Evolutionary conservation across 208 protist genomes (phyloP), one percentile per base, ranked within the genome.

Genomic region (Wallacemonas sp.): DNA sequence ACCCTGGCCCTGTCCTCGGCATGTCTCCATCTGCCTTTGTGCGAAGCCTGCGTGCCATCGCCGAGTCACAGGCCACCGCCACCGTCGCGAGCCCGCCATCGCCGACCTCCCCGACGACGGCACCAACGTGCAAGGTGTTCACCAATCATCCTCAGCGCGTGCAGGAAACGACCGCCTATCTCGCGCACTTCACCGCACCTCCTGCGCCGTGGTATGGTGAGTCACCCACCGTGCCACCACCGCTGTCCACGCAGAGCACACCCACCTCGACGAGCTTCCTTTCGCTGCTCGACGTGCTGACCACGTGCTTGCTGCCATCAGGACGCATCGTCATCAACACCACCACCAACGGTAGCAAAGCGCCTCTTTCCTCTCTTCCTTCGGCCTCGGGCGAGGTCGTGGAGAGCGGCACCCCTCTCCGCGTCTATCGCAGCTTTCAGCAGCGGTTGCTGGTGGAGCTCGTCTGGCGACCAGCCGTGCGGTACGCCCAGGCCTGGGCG

Each of bases 121-220:
- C 29, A 4, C 9, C n/a, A 14, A 30, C 30, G 52, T 0, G 52
- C 30, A 6, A 30, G 14, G 52, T 58, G 30, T 58, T 58, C 30
- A 58, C 52, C 4, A 58, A 58, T 19, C 52, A 39, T 29, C 52
- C 52, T 6, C 9, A 39, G 8, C 32, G 52, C 21, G 52, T 41
- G 19, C 52, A 33, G 4, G 52, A 58, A n/a, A 21, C 52, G 8
- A 17, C 8, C 5, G 2, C 52, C 30, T 58, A 58, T 19, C 32
- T 58, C 17, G 52, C 52, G 2, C 30, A 33, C 52, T 58, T 58
- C 52, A 58, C 52, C 52, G 52, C 52, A 2, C 19, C 52, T 33
- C 52, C 44, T 5, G 4, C 6, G 19, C 17, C 9, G 44, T 8
- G 19, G 9, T n/a, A n/a, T n/a, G n/a, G n/a, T n/a, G n/a, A n/a